Evolutionary conservation across 495 filamentous ascomycete genomes (phyloP).

Genomic region (Lasiosphaeriaceae sp.): DNA sequence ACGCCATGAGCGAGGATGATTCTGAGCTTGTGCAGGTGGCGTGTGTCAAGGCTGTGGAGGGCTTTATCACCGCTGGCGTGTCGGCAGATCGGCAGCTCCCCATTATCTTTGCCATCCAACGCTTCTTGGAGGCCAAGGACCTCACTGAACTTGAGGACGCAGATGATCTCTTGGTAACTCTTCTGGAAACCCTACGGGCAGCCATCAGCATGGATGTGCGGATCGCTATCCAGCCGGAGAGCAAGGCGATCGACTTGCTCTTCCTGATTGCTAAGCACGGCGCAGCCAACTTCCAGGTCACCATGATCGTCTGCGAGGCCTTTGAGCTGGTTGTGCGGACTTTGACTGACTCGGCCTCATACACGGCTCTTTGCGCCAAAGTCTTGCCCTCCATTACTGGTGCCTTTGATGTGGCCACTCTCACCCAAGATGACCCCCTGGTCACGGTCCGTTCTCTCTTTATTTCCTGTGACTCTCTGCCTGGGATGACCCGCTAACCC

Average conservation of each 20-base stretch:
- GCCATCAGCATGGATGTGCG: slow-evolving; percentile 73
- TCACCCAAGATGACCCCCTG: slow-evolving; percentile 79
- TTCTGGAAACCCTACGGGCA: slow-evolving; percentile 82
- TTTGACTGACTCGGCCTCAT: slow-evolving; percentile 62
- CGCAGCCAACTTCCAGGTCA: slow-evolving; percentile 81
- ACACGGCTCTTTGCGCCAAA: slow-evolving; percentile 77
- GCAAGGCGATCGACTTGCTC: slow-evolving; percentile 73
- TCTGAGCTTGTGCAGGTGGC: slow-evolving; percentile 88
- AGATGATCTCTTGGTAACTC: slow-evolving; percentile 84
- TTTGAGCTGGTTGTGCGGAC: slow-evolving; percentile 80
- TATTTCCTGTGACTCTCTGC: not conserved
- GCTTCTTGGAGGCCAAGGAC: slow-evolving; percentile 73
- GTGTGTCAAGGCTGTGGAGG: slow-evolving; percentile 83
- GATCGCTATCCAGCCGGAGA: slow-evolving; percentile 62
- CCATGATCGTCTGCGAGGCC: slow-evolving; percentile 76
- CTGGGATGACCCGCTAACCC: slow-evolving; percentile 9
- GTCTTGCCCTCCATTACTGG: slow-evolving; percentile 82
- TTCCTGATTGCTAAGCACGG: slow-evolving; percentile 87
- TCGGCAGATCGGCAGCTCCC: slow-evolving; percentile 61
- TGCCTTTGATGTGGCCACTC: slow-evolving; percentile 79
- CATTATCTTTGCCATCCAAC: slow-evolving; percentile 71
- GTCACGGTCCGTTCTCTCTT: slow-evolving; percentile 52
- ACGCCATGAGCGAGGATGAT: slow-evolving; percentile 66
- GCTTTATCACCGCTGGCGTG: slow-evolving; percentile 59
- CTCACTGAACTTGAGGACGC: slow-evolving; percentile 76